A percentile compares a stretch with the other conserved stretches of the same genome.
These are phyloP conservation scores for Ganoderma lingzhi DNA, from an alignment of 1,284 basidiomycete genomes.

Conservation along the genomic window DNA sequence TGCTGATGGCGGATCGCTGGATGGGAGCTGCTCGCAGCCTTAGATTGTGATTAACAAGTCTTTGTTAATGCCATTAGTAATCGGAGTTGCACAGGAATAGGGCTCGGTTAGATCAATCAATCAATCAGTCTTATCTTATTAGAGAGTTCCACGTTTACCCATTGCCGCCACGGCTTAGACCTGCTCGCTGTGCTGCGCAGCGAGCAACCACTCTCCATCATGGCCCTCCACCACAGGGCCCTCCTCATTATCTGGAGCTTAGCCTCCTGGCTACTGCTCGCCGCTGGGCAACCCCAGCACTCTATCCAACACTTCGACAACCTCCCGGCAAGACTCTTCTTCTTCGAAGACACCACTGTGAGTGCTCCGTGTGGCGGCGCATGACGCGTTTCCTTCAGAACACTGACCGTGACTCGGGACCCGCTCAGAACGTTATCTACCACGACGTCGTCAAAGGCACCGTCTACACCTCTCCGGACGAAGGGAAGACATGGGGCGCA, in stretches of 20 bases:
- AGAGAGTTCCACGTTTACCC: constrained; percentile 8
- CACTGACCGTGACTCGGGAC: background rate
- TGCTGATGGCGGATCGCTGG: background rate
- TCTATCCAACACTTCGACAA: constrained; percentile 66
- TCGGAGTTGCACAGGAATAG: background rate
- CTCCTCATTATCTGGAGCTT: constrained; percentile 45
- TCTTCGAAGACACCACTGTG: constrained; percentile 92
- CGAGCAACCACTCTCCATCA: constrained; percentile 36
- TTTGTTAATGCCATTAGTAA: background rate
- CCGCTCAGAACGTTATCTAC: constrained; percentile 75
- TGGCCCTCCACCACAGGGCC: constrained; percentile 48
- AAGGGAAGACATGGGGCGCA: constrained; percentile 84
- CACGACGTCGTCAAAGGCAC: constrained; percentile 78
- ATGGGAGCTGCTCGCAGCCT: background rate
- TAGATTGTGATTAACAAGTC: no score
- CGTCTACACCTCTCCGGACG: constrained; percentile 86
- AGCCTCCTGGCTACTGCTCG: constrained; percentile 36
- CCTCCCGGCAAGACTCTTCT: constrained; percentile 86
- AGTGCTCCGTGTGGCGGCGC: constrained; percentile 37
- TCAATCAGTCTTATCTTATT: background rate
- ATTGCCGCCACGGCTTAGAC: constrained; percentile 18
- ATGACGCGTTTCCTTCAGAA: constrained; percentile 19
- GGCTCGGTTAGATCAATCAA: background rate
- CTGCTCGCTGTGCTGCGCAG: constrained; percentile 35
- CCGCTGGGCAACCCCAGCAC: constrained; percentile 50